Evolutionary conservation across 1,139 yeast genomes (phyloP).

Genomic region (Hansenula sp.): DNA sequence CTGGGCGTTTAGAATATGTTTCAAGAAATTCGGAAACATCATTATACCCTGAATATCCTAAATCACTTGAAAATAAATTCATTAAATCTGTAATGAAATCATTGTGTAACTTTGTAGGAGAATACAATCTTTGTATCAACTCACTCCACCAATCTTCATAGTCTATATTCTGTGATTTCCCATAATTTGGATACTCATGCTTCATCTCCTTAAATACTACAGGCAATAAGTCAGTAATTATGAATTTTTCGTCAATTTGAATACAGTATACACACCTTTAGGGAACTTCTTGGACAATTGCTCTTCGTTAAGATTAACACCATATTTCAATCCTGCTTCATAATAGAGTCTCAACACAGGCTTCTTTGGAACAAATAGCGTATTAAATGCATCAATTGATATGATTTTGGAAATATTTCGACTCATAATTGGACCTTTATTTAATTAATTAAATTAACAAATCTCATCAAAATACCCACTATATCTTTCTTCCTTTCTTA

Average conservation of each 20-base stretch:
- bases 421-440: too few relatives aligned
- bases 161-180: constrained; percentile 34
- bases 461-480: too few relatives aligned
- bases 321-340: constrained; percentile 39
- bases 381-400: constrained; percentile 66
- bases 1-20: constrained; percentile 26
- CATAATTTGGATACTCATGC: constrained; percentile 53
- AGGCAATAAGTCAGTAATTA: background rate
- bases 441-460: too few relatives aligned
- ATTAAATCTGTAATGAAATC: constrained; percentile 36
- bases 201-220: constrained; percentile 26
- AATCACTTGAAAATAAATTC: constrained; percentile 38
- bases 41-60: constrained; percentile 48
- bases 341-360: constrained; percentile 52
- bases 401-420: constrained; percentile 32
- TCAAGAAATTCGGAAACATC: constrained; percentile 49
- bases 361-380: constrained; percentile 52
- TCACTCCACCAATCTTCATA: constrained; percentile 58
- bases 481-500: too few relatives aligned
- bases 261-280: background rate
- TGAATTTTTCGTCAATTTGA: background rate
- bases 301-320: constrained; percentile 34
- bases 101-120: constrained; percentile 22
- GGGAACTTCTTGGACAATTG: constrained; percentile 26
- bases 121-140: constrained; percentile 41